Percentiles rank a stretch among this genome's conserved stretches.
Evolutionary conservation across 176 grass and related monocot species (phyloP).

Genomic region (Poa pratensis): DNA sequence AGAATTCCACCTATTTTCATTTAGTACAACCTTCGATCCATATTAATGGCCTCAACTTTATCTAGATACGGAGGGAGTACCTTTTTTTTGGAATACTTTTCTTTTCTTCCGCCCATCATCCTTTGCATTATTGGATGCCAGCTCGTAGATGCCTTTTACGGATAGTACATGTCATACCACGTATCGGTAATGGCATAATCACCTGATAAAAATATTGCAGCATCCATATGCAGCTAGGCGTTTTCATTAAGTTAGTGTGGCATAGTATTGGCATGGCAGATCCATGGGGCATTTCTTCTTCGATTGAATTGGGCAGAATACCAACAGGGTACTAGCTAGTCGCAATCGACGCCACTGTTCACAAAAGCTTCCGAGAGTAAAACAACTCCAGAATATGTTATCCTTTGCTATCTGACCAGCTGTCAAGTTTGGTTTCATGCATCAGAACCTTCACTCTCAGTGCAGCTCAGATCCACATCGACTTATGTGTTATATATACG

Average conservation of each 20-base stretch:
- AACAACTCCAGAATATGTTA: not conserved
- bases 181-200: conserved; percentile 13
- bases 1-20: not conserved
- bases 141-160: conserved; percentile 49
- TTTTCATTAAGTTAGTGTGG: not conserved
- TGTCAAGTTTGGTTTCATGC: conserved; percentile 38
- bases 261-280: not conserved
- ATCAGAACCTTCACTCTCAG: conserved; percentile 45
- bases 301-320: not conserved
- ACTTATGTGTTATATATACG: not conserved
- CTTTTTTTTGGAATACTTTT: not conserved
- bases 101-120: conserved; percentile 1
- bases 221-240: conserved; percentile 1
- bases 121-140: conserved; percentile 50
- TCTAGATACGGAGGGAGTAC: too few relatives aligned
- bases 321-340: not conserved
- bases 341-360: not conserved
- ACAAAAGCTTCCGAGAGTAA: not conserved
- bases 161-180: conserved; percentile 17
- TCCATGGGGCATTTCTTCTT: not conserved
- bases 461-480: conserved; percentile 35
- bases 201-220: conserved; percentile 15
- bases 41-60: too few relatives aligned
- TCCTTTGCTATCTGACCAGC: conserved; percentile 7
- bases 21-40: too few relatives aligned